A percentile compares a stretch with the other conserved stretches of the same genome.
These are phyloP conservation scores for Podila clonocystis DNA, from an alignment of 192 early-diverging fungal genomes.

Conservation along the genomic window DNA sequence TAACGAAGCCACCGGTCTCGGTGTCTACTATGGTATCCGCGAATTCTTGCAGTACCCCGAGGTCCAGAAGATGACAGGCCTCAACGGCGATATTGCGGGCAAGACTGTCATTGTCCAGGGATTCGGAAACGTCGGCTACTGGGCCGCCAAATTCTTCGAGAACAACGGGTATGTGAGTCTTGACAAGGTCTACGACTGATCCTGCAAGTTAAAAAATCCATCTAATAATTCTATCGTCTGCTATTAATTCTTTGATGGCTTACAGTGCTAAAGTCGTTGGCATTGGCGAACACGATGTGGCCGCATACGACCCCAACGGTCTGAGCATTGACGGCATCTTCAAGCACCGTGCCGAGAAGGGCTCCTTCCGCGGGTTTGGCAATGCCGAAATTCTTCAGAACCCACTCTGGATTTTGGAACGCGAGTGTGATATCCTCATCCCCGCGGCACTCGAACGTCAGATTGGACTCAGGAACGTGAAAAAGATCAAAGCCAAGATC, in stretches of 20 bases:
- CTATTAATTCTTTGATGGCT: no score
- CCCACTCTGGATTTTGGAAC: constrained; percentile 66
- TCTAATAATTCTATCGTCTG: no score
- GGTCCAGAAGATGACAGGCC: constrained; percentile 74
- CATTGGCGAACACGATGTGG: constrained; percentile 76
- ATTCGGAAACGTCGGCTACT: constrained; percentile 89
- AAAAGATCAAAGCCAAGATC: constrained; percentile 81
- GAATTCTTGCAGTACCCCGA: constrained; percentile 84
- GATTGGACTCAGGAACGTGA: constrained; percentile 77
- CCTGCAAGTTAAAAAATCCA: no score
- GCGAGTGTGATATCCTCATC: constrained; percentile 84
- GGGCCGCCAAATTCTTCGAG: constrained; percentile 84
- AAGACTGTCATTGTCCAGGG: constrained; percentile 82
- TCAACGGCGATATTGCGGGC: constrained; percentile 68
- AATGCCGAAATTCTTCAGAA: constrained; percentile 68
- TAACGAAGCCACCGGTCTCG: constrained; percentile 84
- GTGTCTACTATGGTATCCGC: constrained; percentile 83
- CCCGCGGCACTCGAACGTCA: constrained; percentile 86
- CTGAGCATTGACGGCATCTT: constrained; percentile 73
- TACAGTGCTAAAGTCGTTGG: constrained; percentile 77
- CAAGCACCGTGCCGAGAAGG: constrained; percentile 67
- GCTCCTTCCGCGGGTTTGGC: constrained; percentile 73
- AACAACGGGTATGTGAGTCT: constrained; percentile 58
- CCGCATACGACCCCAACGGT: constrained; percentile 71
- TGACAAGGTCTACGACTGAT: neutral